phyloP scores from a whole-genome alignment of 2,329 filamentous ascomycete genomes.

The Cyclaneusma minus region DNA sequence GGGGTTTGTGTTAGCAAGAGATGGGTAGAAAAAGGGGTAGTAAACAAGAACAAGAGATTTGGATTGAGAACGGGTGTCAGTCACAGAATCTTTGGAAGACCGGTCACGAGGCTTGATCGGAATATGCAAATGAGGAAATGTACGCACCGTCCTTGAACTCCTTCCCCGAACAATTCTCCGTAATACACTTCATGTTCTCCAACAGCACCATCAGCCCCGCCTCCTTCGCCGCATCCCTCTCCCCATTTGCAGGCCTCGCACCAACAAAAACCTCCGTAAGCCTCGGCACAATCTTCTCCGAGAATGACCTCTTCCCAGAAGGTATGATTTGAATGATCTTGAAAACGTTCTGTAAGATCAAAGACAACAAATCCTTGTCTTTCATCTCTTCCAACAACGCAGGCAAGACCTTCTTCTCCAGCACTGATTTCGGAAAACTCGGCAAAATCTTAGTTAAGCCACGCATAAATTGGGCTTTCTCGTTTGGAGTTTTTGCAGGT shows the following conservation, averaged over 20 bases:
- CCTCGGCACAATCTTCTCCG: slow-evolving; percentile 71
- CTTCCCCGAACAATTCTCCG: slow-evolving; percentile 71
- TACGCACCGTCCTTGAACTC: slow-evolving; percentile 81
- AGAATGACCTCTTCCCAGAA: slow-evolving; percentile 61
- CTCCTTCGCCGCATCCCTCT: slow-evolving; percentile 72
- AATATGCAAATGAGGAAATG: not conserved
- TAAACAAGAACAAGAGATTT: not conserved
- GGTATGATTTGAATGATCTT: slow-evolving; percentile 72
- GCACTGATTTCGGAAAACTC: slow-evolving; percentile 82
- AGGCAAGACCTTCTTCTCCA: slow-evolving; percentile 88
- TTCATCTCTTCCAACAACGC: slow-evolving; percentile 87
- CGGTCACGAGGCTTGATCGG: not conserved
- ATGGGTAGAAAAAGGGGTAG: not conserved
- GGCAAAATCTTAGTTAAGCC: slow-evolving; percentile 75
- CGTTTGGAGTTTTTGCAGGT: slow-evolving; percentile 78
- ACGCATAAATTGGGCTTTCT: slow-evolving; percentile 84
- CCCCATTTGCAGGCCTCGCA: slow-evolving; percentile 37
- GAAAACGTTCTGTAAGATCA: slow-evolving; percentile 85
- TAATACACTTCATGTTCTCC: slow-evolving; percentile 63
- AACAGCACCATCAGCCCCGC: slow-evolving; percentile 83
- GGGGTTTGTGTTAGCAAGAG: no score
- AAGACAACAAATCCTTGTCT: slow-evolving; percentile 69
- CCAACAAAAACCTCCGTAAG: slow-evolving; percentile 70
- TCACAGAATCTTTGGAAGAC: not conserved
- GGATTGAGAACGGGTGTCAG: not conserved